A percentile compares a stretch with the other conserved stretches of the same genome.
Evolutionary conservation across 495 filamentous ascomycete species (phyloP).

Genomic region (Penicillium chermesinum): DNA sequence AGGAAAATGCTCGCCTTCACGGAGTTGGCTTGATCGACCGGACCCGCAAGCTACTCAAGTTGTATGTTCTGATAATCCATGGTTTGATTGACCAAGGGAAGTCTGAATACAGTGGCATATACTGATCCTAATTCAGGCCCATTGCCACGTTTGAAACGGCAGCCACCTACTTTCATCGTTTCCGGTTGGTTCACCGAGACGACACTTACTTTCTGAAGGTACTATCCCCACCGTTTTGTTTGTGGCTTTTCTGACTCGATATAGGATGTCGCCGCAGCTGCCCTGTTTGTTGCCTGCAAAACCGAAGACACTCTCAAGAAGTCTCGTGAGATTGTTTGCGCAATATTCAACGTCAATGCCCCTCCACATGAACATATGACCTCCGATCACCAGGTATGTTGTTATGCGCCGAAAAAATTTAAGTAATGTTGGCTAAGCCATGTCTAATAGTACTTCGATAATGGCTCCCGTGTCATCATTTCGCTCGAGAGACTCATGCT

Average conservation of each 20-base stretch:
- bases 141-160: constrained; percentile 82
- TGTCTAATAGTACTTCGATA: constrained; percentile 64
- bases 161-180: constrained; percentile 81
- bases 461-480: constrained; percentile 67
- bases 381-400: constrained; percentile 70
- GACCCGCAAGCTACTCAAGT: constrained; percentile 62
- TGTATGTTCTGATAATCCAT: constrained; percentile 46
- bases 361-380: constrained; percentile 67
- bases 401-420: not conserved
- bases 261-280: constrained; percentile 79
- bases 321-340: constrained; percentile 85
- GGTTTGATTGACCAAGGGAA: not conserved
- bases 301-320: constrained; percentile 98
- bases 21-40: constrained; percentile 79
- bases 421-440: constrained; percentile 1
- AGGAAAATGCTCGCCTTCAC: constrained; percentile 66
- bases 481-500: constrained; percentile 89
- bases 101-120: constrained; percentile 2
- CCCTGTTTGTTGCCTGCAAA: constrained; percentile 90
- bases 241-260: constrained; percentile 11
- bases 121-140: constrained; percentile 45
- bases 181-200: constrained; percentile 72
- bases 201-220: constrained; percentile 60
- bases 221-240: constrained; percentile 2
- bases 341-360: constrained; percentile 77